These are phyloP conservation scores for Jacaranda mimosifolia DNA, from an alignment of 257 asterid genomes.

Conservation along the genomic window DNA sequence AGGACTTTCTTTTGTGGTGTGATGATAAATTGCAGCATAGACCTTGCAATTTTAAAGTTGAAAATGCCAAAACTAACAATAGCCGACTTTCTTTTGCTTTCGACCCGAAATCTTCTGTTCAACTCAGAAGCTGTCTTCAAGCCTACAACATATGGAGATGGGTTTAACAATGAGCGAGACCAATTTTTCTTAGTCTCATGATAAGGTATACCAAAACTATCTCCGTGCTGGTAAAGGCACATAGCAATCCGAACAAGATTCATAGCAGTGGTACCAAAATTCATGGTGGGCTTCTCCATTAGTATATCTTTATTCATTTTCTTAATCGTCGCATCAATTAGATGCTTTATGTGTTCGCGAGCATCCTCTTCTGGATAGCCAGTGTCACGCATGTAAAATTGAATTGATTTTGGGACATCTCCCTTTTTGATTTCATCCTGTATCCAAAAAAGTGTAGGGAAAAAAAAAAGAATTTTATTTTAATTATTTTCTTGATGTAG, in stretches of 20 bases:
- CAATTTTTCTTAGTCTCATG: slow-evolving; percentile 46
- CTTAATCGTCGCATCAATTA: slow-evolving; percentile 43
- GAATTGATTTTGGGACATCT: slow-evolving; percentile 54
- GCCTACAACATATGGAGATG: slow-evolving; percentile 33
- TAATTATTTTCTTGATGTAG: no score
- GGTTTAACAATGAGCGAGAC: slow-evolving; percentile 48
- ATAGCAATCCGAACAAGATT: slow-evolving; percentile 54
- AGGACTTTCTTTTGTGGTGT: neutral
- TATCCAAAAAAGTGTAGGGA: neutral
- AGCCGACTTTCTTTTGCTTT: no score
- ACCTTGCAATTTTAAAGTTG: neutral
- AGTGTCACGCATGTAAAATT: slow-evolving; percentile 55
- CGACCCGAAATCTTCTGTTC: no score
- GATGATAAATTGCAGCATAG: neutral
- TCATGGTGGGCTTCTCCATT: slow-evolving; percentile 38
- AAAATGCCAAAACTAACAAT: neutral
- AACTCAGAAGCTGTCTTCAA: neutral
- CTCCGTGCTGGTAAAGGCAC: slow-evolving; percentile 54
- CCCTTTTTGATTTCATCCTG: slow-evolving; percentile 61
- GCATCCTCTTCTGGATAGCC: slow-evolving; percentile 57
- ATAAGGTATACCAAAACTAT: slow-evolving; percentile 59
- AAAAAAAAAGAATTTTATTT: no score
- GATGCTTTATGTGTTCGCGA: slow-evolving; percentile 34
- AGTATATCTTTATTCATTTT: slow-evolving; percentile 48
- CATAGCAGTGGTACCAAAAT: slow-evolving; percentile 42